Conservation (phyloP, 306 rosid genomes). For the Gastrolobium bilobum region DNA sequence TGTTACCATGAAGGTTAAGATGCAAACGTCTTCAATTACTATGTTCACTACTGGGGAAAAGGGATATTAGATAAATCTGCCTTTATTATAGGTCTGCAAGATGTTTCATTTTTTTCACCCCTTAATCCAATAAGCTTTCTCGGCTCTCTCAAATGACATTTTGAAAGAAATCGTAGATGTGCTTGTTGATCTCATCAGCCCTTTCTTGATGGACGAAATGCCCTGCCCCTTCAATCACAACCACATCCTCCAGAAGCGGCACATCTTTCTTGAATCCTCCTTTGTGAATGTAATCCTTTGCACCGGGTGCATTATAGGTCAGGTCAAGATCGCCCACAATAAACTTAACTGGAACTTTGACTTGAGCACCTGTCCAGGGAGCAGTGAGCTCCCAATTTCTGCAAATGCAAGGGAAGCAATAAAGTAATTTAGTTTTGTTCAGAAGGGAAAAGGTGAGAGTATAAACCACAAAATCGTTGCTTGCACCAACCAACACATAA, state of each 20-base stretch:
- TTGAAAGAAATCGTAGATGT: constrained; percentile 68
- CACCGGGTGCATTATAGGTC: constrained; percentile 59
- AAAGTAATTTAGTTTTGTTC: not conserved
- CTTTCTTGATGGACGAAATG: constrained; percentile 80
- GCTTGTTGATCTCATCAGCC: constrained; percentile 66
- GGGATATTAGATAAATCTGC: not conserved
- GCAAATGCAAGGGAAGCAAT: constrained; percentile 31
- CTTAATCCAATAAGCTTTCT: not conserved
- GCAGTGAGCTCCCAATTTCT: constrained; percentile 90
- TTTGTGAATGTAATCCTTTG: constrained; percentile 74
- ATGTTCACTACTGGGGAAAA: not conserved
- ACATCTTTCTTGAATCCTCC: constrained; percentile 80
- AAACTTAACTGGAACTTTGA: constrained; percentile 80
- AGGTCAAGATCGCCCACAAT: constrained; percentile 85
- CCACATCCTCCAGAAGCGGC: constrained; percentile 75
- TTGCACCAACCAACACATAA: not conserved
- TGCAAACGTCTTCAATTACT: not conserved
- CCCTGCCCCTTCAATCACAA: constrained; percentile 77
- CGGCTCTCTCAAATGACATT: not conserved
- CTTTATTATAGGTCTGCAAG: not conserved
- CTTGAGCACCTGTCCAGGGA: constrained; percentile 69
- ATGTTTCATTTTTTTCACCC: not conserved
- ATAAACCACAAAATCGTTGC: not conserved
- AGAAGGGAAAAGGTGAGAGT: not conserved
- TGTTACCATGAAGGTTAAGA: not conserved